Evolutionary conservation across 352 stramenopile species (phyloP).

Genomic region (Pythium phragmitis): DNA sequence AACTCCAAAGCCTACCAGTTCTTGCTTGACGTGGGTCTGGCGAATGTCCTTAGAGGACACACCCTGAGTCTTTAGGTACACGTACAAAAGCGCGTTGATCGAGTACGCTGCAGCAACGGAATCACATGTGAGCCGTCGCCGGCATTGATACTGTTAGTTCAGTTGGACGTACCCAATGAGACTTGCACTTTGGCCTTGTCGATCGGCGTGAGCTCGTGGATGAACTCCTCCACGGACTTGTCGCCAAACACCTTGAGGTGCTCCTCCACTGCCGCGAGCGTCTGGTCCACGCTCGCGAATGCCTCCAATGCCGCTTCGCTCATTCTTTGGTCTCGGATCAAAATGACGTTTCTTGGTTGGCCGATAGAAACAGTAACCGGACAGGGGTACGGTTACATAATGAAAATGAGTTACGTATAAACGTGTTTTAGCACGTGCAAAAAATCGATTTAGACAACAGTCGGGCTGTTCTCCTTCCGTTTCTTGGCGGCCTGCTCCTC

Average conservation of each 20-base stretch:
- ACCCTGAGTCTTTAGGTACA: constrained; percentile 86
- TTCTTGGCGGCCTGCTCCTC: constrained; percentile 30
- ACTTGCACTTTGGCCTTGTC: constrained; percentile 86
- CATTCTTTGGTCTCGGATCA: constrained; percentile 22
- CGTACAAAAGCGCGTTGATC: constrained; percentile 85
- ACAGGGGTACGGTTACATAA: background rate
- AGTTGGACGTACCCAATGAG: constrained; percentile 51
- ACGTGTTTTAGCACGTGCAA: background rate
- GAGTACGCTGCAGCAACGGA: constrained; percentile 55
- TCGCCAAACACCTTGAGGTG: constrained; percentile 62
- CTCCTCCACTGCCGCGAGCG: constrained; percentile 71
- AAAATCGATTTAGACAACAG: constrained; percentile 19
- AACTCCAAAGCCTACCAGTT: constrained; percentile 36
- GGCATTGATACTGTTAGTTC: background rate
- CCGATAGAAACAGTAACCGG: background rate
- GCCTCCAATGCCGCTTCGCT: constrained; percentile 64
- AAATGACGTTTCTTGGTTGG: constrained; percentile 29
- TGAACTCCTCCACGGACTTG: constrained; percentile 54
- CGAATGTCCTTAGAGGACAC: constrained; percentile 87
- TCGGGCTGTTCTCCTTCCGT: constrained; percentile 26
- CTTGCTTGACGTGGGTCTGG: constrained; percentile 89
- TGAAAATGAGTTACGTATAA: background rate
- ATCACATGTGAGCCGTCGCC: background rate
- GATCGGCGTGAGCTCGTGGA: constrained; percentile 56
- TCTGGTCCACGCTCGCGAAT: constrained; percentile 76